phyloP scores from a whole-genome alignment of 2,329 filamentous ascomycete species.

The Achaetomium macrosporum region DNA sequence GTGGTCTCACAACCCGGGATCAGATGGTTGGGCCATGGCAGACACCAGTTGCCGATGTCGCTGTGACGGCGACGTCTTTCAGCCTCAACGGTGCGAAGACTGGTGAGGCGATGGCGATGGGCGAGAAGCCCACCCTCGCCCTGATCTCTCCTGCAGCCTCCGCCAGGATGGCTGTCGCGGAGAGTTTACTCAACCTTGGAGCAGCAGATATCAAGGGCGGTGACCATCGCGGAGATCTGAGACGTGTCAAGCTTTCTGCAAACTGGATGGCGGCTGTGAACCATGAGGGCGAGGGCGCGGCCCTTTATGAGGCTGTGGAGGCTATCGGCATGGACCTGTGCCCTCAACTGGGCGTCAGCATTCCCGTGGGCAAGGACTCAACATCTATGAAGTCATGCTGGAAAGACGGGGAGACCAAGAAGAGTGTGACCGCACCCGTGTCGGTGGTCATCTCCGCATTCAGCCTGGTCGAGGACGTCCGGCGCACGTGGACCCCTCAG shows the following conservation, averaged over 20 bases:
- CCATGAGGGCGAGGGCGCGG: conserved; percentile 87
- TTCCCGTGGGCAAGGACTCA: conserved; percentile 96
- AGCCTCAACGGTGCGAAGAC: conserved; percentile 56
- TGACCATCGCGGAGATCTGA: conserved; percentile 57
- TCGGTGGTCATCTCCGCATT: conserved; percentile 91
- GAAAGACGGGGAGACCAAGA: conserved; percentile 71
- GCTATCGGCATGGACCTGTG: conserved; percentile 91
- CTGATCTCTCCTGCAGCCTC: conserved; percentile 86
- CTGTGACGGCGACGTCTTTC: conserved; percentile 81
- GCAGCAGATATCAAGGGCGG: conserved; percentile 56
- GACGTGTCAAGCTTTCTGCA: conserved; percentile 79
- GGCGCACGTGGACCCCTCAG: conserved; percentile 90
- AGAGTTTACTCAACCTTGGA: conserved; percentile 87
- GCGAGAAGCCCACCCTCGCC: conserved; percentile 82
- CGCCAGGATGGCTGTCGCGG: conserved; percentile 91
- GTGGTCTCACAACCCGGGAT: conserved; percentile 80
- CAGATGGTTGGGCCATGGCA: conserved; percentile 98
- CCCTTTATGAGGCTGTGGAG: conserved; percentile 87
- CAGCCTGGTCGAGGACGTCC: conserved; percentile 72
- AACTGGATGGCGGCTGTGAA: conserved; percentile 99
- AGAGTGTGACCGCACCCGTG: conserved; percentile 87
- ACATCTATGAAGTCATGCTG: conserved; percentile 99
- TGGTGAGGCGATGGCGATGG: conserved; percentile 97
- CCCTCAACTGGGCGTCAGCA: conserved; percentile 81
- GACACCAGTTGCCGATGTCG: conserved; percentile 86